Evolutionary conservation across 2,329 filamentous ascomycete genomes (phyloP).

Genomic region (Monosporascus sp.): DNA sequence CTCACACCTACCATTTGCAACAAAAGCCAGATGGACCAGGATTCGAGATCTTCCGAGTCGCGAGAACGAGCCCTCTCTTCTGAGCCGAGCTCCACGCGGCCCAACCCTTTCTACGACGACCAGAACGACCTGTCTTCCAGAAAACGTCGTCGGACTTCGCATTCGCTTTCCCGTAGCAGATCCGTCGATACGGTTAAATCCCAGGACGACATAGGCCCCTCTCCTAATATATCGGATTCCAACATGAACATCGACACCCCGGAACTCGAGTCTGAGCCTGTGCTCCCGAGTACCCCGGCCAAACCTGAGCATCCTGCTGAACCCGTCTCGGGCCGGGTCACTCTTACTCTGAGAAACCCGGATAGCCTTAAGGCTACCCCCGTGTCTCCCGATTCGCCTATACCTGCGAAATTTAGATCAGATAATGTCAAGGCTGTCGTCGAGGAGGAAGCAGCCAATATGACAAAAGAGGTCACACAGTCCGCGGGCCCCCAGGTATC

Average conservation of each 20-base stretch:
- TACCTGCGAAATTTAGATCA: slow-evolving; percentile 15
- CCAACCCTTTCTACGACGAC: slow-evolving; percentile 59
- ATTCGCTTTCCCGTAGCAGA: slow-evolving; percentile 48
- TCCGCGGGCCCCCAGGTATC: slow-evolving; percentile 32
- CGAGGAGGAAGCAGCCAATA: slow-evolving; percentile 39
- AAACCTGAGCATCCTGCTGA: slow-evolving; percentile 31
- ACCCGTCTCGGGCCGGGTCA: slow-evolving; percentile 52
- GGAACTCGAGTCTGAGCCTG: slow-evolving; percentile 30
- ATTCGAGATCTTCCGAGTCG: slow-evolving; percentile 43
- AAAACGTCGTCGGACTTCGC: slow-evolving; percentile 58
- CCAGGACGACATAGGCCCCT: slow-evolving; percentile 22
- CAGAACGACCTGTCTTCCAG: slow-evolving; percentile 44
- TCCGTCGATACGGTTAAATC: slow-evolving; percentile 41
- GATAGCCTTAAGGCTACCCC: slow-evolving; percentile 35
- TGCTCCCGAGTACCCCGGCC: slow-evolving; percentile 36
- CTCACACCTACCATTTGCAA: slow-evolving; percentile 31
- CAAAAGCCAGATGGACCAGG: slow-evolving; percentile 49
- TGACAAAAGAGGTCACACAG: slow-evolving; percentile 23
- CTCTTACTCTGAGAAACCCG: slow-evolving; percentile 52
- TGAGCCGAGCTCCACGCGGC: slow-evolving; percentile 58
- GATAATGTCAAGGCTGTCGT: slow-evolving; percentile 38
- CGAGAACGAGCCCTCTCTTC: slow-evolving; percentile 56
- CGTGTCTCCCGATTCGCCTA: slow-evolving; percentile 40
- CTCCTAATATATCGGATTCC: slow-evolving; percentile 21
- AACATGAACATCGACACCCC: slow-evolving; percentile 38